Percentiles rank a stretch among this genome's conserved stretches.
Conservation (phyloP, 148 eudicot species). For the Silene latifolia region DNA sequence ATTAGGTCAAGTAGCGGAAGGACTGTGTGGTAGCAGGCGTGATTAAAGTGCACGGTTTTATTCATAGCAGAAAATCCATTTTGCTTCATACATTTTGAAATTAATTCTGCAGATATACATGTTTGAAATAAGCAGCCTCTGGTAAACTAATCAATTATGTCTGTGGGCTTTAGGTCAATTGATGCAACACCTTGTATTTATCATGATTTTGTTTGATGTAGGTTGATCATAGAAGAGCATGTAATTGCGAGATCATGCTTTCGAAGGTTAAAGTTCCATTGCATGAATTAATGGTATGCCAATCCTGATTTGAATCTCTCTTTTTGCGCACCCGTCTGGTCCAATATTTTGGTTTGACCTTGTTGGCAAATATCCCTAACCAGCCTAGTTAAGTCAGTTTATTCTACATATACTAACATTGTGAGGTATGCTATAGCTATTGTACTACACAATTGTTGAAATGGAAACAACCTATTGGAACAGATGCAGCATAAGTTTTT, state of each 20-base stretch:
- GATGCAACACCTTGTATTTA: not conserved
- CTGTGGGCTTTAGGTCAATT: not conserved
- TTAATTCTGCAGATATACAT: not conserved
- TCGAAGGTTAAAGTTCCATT: slow-evolving; percentile 87
- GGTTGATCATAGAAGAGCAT: slow-evolving; percentile 89
- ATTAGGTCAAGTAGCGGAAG: not conserved
- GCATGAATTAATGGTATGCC: slow-evolving; percentile 68
- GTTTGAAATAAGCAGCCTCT: not conserved
- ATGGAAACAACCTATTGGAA: not conserved
- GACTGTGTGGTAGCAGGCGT: not conserved
- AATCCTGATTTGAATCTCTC: slow-evolving; percentile 3
- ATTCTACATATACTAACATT: no score
- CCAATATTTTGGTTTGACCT: not conserved
- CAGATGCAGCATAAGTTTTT: not conserved
- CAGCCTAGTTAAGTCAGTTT: no score
- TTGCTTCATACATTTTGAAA: not conserved
- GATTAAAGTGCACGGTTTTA: not conserved
- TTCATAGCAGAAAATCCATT: not conserved
- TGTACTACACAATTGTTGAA: no score
- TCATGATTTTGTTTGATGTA: slow-evolving; percentile 35
- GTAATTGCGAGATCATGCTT: slow-evolving; percentile 97
- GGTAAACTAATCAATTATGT: not conserved
- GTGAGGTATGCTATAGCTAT: no score
- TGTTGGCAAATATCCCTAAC: not conserved
- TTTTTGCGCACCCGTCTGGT: not conserved